A percentile compares a stretch with the other conserved stretches of the same genome.
These are phyloP conservation scores for Eimeria maxima DNA, from an alignment of 169 alveolate genomes.

Conservation along the genomic window DNA sequence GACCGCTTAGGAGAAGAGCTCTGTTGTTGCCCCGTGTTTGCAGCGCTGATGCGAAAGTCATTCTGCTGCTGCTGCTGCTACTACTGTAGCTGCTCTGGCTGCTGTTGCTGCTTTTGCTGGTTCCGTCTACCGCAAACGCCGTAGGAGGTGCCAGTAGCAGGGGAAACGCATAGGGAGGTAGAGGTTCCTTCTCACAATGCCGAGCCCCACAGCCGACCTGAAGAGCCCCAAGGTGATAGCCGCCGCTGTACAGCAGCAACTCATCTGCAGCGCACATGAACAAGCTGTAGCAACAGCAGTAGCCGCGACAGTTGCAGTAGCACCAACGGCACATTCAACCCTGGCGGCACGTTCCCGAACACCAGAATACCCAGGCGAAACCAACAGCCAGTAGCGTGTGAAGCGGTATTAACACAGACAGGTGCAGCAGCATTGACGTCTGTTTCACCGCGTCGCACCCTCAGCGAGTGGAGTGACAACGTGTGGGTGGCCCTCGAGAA, in stretches of 20 bases:
- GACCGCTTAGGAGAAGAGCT: slow-evolving; percentile 70
- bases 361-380: neutral
- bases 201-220: slow-evolving; percentile 42
- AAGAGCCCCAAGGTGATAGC: slow-evolving; percentile 61
- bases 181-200: slow-evolving; percentile 28
- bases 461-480: slow-evolving; percentile 79
- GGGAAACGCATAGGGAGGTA: slow-evolving; percentile 59
- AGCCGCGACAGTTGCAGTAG: neutral
- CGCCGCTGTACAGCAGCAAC: slow-evolving; percentile 70
- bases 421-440: slow-evolving; percentile 19
- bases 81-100: slow-evolving; percentile 30
- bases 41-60: slow-evolving; percentile 73
- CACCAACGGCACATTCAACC: neutral
- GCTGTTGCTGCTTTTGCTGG: slow-evolving; percentile 30
- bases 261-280: slow-evolving; percentile 59
- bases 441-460: slow-evolving; percentile 29
- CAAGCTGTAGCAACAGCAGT: slow-evolving; percentile 17
- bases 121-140: slow-evolving; percentile 39
- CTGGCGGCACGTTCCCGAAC: neutral
- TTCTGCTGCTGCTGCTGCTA: slow-evolving; percentile 39
- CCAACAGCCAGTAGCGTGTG: neutral
- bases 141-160: slow-evolving; percentile 80
- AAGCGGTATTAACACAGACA: neutral
- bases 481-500: slow-evolving; percentile 73
- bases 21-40: slow-evolving; percentile 68